Percentiles rank a stretch among this genome's conserved stretches.
These are phyloP conservation scores for Didymella pinodella DNA, from an alignment of 2,329 filamentous ascomycete genomes.

Conservation along the genomic window DNA sequence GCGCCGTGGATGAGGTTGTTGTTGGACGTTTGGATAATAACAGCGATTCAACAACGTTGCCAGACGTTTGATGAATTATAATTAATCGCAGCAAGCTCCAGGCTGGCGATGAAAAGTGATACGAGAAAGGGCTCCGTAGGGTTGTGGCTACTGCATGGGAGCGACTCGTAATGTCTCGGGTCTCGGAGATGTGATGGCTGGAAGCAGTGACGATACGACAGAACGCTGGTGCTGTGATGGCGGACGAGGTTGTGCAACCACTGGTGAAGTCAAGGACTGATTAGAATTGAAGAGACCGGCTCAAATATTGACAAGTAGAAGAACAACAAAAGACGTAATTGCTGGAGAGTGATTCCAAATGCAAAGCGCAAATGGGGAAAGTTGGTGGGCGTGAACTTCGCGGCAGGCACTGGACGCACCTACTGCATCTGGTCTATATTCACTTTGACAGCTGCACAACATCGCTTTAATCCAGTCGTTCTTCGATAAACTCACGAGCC, in stretches of 20 bases:
- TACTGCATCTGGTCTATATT: slow-evolving; percentile 44
- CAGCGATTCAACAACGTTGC: slow-evolving; percentile 35
- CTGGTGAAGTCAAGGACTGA: slow-evolving; percentile 15
- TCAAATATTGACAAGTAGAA: slow-evolving; percentile 35
- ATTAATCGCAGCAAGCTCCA: slow-evolving; percentile 31
- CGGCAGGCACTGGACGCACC: slow-evolving; percentile 32
- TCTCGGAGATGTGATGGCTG: slow-evolving; percentile 25
- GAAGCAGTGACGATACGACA: slow-evolving; percentile 13
- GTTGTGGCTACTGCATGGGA: slow-evolving; percentile 45
- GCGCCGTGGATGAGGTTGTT: slow-evolving; percentile 4
- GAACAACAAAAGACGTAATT: slow-evolving; percentile 23
- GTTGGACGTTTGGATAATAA: slow-evolving; percentile 7
- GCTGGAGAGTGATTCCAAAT: slow-evolving; percentile 11
- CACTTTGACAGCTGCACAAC: slow-evolving; percentile 40
- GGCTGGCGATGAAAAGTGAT: slow-evolving; percentile 29
- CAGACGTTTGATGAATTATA: slow-evolving; percentile 37
- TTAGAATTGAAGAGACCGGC: slow-evolving; percentile 44
- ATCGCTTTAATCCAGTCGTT: slow-evolving; percentile 30
- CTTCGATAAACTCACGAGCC: slow-evolving; percentile 36
- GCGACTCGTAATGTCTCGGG: slow-evolving; percentile 28
- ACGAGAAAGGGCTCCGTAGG: slow-evolving; percentile 25
- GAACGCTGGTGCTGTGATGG: slow-evolving; percentile 21
- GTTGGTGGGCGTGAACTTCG: slow-evolving; percentile 34
- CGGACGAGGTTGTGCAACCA: slow-evolving; percentile 27
- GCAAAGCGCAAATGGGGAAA: slow-evolving; percentile 28